These are phyloP conservation scores for Paxillus ammoniavirescens DNA, from an alignment of 768 basidiomycete species.

Conservation along the genomic window DNA sequence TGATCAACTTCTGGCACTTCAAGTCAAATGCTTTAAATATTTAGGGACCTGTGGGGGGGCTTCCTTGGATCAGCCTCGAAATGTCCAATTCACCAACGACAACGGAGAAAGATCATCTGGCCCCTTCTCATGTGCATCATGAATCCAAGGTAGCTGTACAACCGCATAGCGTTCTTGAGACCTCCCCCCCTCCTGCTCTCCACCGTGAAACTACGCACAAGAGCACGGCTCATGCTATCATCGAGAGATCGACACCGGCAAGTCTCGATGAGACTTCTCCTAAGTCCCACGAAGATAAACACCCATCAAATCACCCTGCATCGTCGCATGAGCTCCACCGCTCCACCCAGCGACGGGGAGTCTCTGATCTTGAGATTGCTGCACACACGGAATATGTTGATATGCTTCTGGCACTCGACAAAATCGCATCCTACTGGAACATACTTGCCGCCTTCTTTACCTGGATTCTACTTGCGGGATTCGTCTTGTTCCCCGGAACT, in stretches of 20 bases:
- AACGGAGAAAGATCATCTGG: not conserved
- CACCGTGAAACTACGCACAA: not conserved
- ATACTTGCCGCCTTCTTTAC: conserved; percentile 52
- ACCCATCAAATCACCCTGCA: not conserved
- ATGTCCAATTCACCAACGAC: not conserved
- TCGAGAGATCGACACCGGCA: not conserved
- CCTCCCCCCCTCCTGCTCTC: not conserved
- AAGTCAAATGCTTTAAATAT: not conserved
- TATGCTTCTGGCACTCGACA: conserved; percentile 53
- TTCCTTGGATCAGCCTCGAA: not conserved
- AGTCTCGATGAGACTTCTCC: not conserved
- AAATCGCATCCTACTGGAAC: conserved; percentile 44
- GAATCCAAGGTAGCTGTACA: not conserved
- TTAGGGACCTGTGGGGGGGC: not conserved
- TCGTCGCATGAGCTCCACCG: conserved; percentile 1
- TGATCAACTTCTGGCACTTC: not conserved
- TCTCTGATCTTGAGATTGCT: not conserved
- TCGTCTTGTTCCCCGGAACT: conserved; percentile 54
- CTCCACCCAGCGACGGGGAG: not conserved
- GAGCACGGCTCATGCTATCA: not conserved
- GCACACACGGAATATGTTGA: conserved; percentile 47
- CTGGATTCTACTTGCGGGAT: conserved; percentile 54
- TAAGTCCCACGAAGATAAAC: not conserved
- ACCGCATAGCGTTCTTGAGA: not conserved
- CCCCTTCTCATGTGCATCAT: not conserved